Conservation (phyloP, 805 yeast genomes). For the Candida awuae region DNA sequence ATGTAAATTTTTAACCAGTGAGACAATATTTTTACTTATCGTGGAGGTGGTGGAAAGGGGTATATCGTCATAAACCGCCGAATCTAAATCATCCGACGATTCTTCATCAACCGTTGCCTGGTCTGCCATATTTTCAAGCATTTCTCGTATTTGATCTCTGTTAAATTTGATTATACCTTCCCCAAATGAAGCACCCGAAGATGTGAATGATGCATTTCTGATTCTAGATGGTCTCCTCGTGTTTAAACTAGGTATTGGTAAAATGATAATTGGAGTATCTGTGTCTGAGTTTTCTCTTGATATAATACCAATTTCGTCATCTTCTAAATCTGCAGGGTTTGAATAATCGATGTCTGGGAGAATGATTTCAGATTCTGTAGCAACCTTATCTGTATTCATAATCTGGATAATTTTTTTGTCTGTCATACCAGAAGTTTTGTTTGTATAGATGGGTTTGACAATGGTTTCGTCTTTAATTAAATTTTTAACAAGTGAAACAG, state of each 20-base stretch:
- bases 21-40: conserved; percentile 1
- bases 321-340: conserved; percentile 12
- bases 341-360: conserved; percentile 11
- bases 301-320: conserved; percentile 12
- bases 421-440: conserved; percentile 10
- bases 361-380: neutral
- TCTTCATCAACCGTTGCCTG: conserved; percentile 13
- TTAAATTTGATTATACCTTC: conserved; percentile 30
- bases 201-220: conserved; percentile 26
- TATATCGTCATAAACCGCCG: conserved; percentile 5
- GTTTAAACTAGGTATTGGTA: conserved; percentile 5
- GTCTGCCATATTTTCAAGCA: conserved; percentile 23
- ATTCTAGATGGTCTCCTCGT: neutral
- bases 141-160: conserved; percentile 27
- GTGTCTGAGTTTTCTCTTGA: conserved; percentile 3
- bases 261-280: conserved; percentile 10
- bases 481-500: conserved; percentile 19
- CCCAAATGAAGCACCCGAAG: conserved; percentile 30
- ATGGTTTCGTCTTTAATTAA: conserved; percentile 15
- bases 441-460: conserved; percentile 22
- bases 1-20: conserved; percentile 6
- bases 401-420: conserved; percentile 19
- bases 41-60: conserved; percentile 1
- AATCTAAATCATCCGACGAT: conserved; percentile 9
- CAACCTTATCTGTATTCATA: conserved; percentile 9